Percentiles rank a stretch among this genome's conserved stretches.
Evolutionary conservation across 768 basidiomycete species (phyloP).

Genomic region (Russula abietina): DNA sequence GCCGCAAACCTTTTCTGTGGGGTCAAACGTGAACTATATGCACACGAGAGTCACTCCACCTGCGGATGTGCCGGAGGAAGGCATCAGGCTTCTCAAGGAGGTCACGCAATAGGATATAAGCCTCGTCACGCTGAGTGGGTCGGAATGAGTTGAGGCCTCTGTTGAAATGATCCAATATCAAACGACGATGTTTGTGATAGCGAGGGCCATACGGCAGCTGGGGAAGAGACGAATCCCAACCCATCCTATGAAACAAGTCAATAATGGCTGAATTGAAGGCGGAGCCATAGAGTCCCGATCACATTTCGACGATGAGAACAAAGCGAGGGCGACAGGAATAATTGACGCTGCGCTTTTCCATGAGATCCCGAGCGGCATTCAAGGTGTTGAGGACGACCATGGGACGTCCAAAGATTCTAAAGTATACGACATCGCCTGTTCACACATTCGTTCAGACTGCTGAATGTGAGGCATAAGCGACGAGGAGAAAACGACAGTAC

Average conservation of each 20-base stretch:
- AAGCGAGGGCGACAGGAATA: conserved; percentile 34
- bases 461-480: not conserved
- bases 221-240: conserved; percentile 22
- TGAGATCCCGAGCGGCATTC: conserved; percentile 32
- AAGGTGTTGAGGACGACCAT: conserved; percentile 33
- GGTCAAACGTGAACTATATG: not conserved
- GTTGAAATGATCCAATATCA: conserved; percentile 29
- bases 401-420: conserved; percentile 29
- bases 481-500: conserved; percentile 19
- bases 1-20: conserved; percentile 28
- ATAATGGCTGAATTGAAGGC: not conserved
- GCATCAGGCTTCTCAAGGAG: conserved; percentile 29
- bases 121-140: conserved; percentile 28
- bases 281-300: not conserved
- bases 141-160: conserved; percentile 23
- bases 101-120: conserved; percentile 27
- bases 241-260: conserved; percentile 21
- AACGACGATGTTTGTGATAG: conserved; percentile 30
- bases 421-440: conserved; percentile 33
- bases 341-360: conserved; percentile 32
- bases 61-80: conserved; percentile 28
- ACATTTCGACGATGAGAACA: conserved; percentile 30
- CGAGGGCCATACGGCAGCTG: conserved; percentile 29
- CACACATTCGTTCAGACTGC: not conserved
- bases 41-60: conserved; percentile 15